Base-by-base conservation (phyloP, 2,329 filamentous ascomycete species). In the Endothia cerciana region DNA sequence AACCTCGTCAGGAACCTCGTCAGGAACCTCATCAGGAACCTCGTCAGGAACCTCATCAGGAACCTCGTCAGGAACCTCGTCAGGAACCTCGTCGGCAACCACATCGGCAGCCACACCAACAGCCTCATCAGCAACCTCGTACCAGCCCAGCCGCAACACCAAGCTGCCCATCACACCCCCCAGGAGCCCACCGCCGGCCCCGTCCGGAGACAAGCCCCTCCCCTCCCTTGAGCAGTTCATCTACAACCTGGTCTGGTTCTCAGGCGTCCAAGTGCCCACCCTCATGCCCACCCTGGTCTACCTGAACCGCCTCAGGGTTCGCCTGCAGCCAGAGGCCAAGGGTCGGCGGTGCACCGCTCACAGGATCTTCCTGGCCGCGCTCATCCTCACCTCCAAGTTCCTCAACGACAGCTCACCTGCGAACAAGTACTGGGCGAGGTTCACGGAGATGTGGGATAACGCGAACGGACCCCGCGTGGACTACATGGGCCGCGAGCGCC, bases 381-480 rank as follows among this genome's bases (percentile, higher is more conserved):
- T 94, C 71, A 95, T 95, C 75, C 84, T 90, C 55, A 89, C 95
- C 1, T 94, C 95, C 73, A 99, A 99, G 89, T 97, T 97, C 79
- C 87, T 98, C 72, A 98, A 99, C 78, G 95, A 98, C 84, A 97
- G 93, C 68, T 97, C 93, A 15, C 95, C 95, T 69, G 98, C 98
- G 89, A 99, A 99, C 87, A 98, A 98, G 89, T 94, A 99, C 85
- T 99, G 95, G 95, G 94, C 95, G 70, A 90, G 89, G 74, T 99
- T 98, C 84, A 97, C 91, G 67, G 82, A 89, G 73, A 89, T 97
- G 72, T 63, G 53, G 51, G 53, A 58, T 38, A 30, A 57, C 51
- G 28, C 40, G 40, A 28, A 49, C 19, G 61, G 61, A 13, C 61
- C 61, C 49, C 61, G 61, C 28, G 17, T 30, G 25, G 43, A 47